Evolutionary conservation across 2,329 filamentous ascomycete species (phyloP), one percentile per base, ranked within the genome.

Genomic region (Talaromyces albobiverticillius): DNA sequence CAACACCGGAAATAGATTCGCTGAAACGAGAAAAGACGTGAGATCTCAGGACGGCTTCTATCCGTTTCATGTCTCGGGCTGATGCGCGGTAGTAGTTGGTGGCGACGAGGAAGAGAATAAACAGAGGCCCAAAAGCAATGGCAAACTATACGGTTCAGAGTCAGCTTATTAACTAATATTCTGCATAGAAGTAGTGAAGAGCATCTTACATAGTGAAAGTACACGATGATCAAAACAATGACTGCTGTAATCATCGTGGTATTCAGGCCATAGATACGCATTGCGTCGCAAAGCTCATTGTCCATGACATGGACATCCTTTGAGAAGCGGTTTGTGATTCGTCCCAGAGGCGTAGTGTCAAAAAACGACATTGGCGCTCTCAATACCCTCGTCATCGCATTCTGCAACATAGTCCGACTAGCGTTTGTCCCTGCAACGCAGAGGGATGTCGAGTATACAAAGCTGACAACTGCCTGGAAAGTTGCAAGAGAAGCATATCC

Each of bases 251-350:
- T 91, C 81, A 88, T 90, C 36, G 83, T 86, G 62, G 95, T 74
- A 1, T 90, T 96, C 62, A 96, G 76, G 63, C 92, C 87, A 76
- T 93, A 96, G 85, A 96, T 95, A 60, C 93, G 85, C 73, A 96
- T 90, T 3, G 90, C 87, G 64, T 96, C 93, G 0, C 88, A 88
- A 41, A 96, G 75, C 55, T 86, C 90, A 70, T 96, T 96, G 74
- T 97, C 94, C 90, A 97, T 95, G 54, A 94, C 90, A 65, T 96
- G 90, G 38, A 97, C 89, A 65, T 99, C 94, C 62, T 93, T 88
- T 29, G 90, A 95, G 73, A 97, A 97, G 14, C 94, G 89, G 70
- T 97, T 97, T 20, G 91, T 96, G 69, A 97, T 96, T 34, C 93
- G 87, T 18, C 94, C 94, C 1, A 97, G 81, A 0, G 94, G 94